These are phyloP conservation scores for Serendipita sp. DNA, from an alignment of 768 basidiomycete species.

Conservation along the genomic window DNA sequence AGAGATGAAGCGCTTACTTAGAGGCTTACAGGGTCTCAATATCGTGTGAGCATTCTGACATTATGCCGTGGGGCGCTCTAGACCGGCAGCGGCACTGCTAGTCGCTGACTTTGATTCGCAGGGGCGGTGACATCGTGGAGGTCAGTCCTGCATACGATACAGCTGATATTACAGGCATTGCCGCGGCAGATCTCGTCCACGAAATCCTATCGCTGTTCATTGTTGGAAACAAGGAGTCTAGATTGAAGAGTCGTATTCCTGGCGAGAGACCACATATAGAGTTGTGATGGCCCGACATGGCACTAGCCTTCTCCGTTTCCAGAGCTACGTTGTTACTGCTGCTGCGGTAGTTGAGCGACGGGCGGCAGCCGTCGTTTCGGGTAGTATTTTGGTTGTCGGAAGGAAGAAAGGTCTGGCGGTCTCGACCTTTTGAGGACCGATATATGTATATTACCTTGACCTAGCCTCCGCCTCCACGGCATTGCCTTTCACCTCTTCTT, in stretches of 20 bases:
- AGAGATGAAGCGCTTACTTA: constrained; percentile 64
- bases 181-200: constrained; percentile 51
- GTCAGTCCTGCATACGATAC: constrained; percentile 61
- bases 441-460: neutral
- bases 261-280: too few relatives aligned
- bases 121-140: constrained; percentile 59
- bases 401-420: too few relatives aligned
- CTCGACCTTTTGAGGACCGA: neutral
- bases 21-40: constrained; percentile 63
- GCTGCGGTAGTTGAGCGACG: neutral
- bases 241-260: neutral
- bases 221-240: neutral
- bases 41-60: constrained; percentile 40
- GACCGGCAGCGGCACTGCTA: neutral
- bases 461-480: neutral
- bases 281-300: too few relatives aligned
- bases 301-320: too few relatives aligned
- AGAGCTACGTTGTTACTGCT: neutral
- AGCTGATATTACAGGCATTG: constrained; percentile 52
- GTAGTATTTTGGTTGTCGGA: too few relatives aligned
- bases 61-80: neutral
- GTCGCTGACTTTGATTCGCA: constrained; percentile 14
- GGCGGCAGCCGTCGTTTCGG: too few relatives aligned
- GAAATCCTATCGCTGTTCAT: constrained; percentile 36
- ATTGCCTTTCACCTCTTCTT: neutral